Evolutionary conservation across 306 rosid species (phyloP), one percentile per base, ranked within the genome.

Genomic region (Dalbergia cultrata): DNA sequence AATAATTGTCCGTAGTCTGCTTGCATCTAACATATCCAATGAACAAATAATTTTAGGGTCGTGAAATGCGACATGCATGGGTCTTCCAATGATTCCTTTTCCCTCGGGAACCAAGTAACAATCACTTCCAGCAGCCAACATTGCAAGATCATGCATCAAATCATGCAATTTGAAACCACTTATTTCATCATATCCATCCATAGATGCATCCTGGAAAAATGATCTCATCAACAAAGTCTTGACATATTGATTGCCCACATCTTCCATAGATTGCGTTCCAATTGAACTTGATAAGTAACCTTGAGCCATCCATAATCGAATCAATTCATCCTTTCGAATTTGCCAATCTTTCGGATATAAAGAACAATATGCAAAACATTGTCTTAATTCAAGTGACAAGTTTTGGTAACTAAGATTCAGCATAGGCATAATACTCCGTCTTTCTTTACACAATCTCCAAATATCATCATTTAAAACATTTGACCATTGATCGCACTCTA

Each of bases 341-440:
- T 2, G 7, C 22, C 26, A 65, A 65, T 65, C 50, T 65, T 65
- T 65, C 0, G 74, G 58, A 68, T 44, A 68, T 14, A 68, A 68
- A 5, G 18, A 45, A 68, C 74, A 68, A 68, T 68, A 68, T 10
- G 58, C 35, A 68, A 68, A 68, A 21, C 74, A 68, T 19, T 21
- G 39, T 44, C 37, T 68, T 11, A 68, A 21, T 14, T 10, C 39
- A 44, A 13, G 57, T 7, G 57, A 37, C 39, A 68, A 45, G 18
- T 68, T 21, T 19, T 21, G 19, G 18, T 68, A 68, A 45, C 74
- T 68, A 37, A 45, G 45, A 12, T 44, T 45, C 11, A 68, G 59
- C 57, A 68, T 39, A 7, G 74, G 57, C 37, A 68, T 12, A 5
- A 68, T 68, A 8, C n/a, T 19, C 5, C 45, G 12, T 44, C n/a